These are phyloP conservation scores for Talaromyces ruber DNA, from an alignment of 495 filamentous ascomycete species.

Conservation along the genomic window DNA sequence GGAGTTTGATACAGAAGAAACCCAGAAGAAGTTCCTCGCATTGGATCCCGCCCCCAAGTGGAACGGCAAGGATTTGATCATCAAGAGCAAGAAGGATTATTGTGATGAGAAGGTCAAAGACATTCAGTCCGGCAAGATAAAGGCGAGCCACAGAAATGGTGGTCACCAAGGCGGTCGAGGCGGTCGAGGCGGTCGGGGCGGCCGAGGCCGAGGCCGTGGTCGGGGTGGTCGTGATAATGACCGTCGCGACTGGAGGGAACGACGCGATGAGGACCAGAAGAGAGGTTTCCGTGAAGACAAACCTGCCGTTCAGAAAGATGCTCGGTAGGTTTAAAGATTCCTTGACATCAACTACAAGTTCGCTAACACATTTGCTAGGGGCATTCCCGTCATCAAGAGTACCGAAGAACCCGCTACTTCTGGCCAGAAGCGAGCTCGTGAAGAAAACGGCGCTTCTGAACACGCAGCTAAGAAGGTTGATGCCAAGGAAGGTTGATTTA, in stretches of 20 bases:
- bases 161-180: conserved; percentile 17
- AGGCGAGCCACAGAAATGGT: conserved; percentile 36
- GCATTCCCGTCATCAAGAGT: conserved; percentile 39
- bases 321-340: conserved; percentile 26
- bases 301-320: conserved; percentile 31
- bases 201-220: conserved; percentile 22
- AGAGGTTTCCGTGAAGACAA: conserved; percentile 43
- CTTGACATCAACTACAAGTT: background rate
- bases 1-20: conserved; percentile 71
- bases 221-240: conserved; percentile 27
- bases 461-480: conserved; percentile 42
- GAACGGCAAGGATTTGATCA: conserved; percentile 60
- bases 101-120: conserved; percentile 65
- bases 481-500: conserved; percentile 23
- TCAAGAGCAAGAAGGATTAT: conserved; percentile 86
- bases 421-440: conserved; percentile 41
- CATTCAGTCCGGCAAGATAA: conserved; percentile 64
- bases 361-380: conserved; percentile 19
- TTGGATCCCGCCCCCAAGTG: conserved; percentile 76
- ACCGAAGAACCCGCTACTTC: conserved; percentile 16
- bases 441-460: conserved; percentile 23
- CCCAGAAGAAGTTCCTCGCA: conserved; percentile 65
- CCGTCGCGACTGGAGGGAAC: conserved; percentile 59
- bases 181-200: conserved; percentile 12
- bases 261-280: conserved; percentile 57